These are phyloP conservation scores for Fulvia fulva DNA, from an alignment of 2,329 filamentous ascomycete species.

Conservation along the genomic window DNA sequence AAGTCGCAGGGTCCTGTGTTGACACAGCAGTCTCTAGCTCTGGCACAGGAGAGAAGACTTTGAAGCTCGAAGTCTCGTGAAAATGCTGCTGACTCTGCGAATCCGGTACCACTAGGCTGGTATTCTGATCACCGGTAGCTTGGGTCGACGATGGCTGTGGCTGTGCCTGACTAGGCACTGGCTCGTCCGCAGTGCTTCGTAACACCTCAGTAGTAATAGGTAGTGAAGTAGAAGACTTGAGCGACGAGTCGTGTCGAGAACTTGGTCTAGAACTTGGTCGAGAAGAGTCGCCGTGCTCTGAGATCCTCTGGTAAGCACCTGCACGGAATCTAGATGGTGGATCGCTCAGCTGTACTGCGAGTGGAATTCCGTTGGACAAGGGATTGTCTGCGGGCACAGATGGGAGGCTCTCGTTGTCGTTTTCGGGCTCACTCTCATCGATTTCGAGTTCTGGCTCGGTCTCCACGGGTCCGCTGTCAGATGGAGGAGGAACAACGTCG, in stretches of 20 bases:
- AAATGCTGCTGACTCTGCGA: constrained; percentile 19
- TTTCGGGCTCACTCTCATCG: constrained; percentile 18
- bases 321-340: constrained; percentile 28
- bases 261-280: neutral
- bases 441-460: constrained; percentile 23
- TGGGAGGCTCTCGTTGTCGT: neutral
- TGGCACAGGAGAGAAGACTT: constrained; percentile 10
- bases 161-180: neutral
- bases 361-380: neutral
- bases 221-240: neutral
- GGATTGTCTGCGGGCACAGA: neutral
- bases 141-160: constrained; percentile 15
- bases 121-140: constrained; percentile 11
- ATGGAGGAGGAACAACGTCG: neutral
- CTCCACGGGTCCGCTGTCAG: neutral
- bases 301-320: constrained; percentile 23
- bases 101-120: constrained; percentile 19
- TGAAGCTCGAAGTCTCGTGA: constrained; percentile 12
- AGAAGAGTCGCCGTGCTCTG: neutral
- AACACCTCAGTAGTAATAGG: neutral
- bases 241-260: neutral
- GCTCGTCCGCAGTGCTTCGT: constrained; percentile 1
- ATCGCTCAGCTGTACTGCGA: constrained; percentile 17
- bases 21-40: neutral
- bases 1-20: neutral